These are phyloP conservation scores for Aspergillus haitiensis DNA, from an alignment of 495 filamentous ascomycete species.

Conservation along the genomic window DNA sequence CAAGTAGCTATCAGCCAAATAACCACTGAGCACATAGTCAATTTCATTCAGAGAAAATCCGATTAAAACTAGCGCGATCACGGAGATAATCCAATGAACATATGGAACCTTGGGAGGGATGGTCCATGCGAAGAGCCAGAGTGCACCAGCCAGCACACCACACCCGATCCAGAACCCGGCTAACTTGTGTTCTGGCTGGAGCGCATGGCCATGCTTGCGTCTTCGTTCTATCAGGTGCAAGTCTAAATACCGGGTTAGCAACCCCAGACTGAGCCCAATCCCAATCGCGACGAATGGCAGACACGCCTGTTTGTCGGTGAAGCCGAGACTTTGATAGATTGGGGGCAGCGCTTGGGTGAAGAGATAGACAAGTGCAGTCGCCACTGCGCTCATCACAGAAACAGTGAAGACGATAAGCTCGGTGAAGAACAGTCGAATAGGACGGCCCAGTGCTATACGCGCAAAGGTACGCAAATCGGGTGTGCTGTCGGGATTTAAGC, in stretches of 20 bases:
- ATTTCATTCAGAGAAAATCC: constrained; percentile 57
- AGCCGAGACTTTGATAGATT: constrained; percentile 48
- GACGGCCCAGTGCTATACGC: constrained; percentile 43
- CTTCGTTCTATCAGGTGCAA: constrained; percentile 35
- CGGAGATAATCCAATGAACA: constrained; percentile 46
- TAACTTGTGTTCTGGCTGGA: constrained; percentile 54
- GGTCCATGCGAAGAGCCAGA: constrained; percentile 56
- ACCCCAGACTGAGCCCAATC: constrained; percentile 45
- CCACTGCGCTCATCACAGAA: constrained; percentile 46
- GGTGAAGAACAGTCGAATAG: constrained; percentile 46
- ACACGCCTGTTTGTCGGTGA: constrained; percentile 41
- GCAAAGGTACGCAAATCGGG: constrained; percentile 41
- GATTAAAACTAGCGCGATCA: constrained; percentile 44
- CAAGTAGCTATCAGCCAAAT: constrained; percentile 56
- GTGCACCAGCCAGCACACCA: constrained; percentile 43
- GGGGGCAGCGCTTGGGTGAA: constrained; percentile 52
- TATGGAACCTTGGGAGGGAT: constrained; percentile 42
- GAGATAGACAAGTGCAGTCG: constrained; percentile 54
- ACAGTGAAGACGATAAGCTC: constrained; percentile 53
- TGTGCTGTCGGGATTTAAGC: constrained; percentile 44
- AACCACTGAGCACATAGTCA: constrained; percentile 51
- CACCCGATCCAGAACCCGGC: constrained; percentile 49
- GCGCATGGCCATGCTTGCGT: constrained; percentile 28
- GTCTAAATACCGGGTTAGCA: constrained; percentile 50
- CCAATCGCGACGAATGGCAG: constrained; percentile 51